phyloP scores from a whole-genome alignment of 352 stramenopile genomes.

The Pythium sp. region DNA sequence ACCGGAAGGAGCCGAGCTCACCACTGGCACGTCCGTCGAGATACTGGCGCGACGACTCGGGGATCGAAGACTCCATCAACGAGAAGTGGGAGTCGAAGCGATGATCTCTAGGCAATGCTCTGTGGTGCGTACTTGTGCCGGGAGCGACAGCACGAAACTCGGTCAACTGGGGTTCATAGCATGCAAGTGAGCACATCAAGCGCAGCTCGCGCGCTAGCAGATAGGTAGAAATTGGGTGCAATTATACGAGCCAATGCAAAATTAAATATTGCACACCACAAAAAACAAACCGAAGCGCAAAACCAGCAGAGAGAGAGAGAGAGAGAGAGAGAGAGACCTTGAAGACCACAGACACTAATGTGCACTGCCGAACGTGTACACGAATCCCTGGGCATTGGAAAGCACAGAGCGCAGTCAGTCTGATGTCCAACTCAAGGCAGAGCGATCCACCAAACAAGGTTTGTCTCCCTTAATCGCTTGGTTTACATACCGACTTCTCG shows the following conservation, averaged over 20 bases:
- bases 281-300: conserved; percentile 1
- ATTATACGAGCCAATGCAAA: conserved; percentile 7
- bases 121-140: background rate
- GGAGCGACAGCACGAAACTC: background rate
- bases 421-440: background rate
- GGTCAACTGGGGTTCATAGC: background rate
- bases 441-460: background rate
- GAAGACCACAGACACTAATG: background rate
- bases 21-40: conserved; percentile 36
- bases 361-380: conserved; percentile 60
- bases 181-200: background rate
- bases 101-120: conserved; percentile 14
- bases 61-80: conserved; percentile 57
- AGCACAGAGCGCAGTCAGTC: conserved; percentile 5
- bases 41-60: conserved; percentile 56
- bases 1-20: conserved; percentile 38
- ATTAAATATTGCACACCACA: conserved; percentile 10
- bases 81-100: conserved; percentile 73
- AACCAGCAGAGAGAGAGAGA: background rate
- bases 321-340: background rate
- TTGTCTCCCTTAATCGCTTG: background rate
- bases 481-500: conserved; percentile 55
- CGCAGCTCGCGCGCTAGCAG: background rate
- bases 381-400: conserved; percentile 43
- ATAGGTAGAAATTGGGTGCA: background rate